Evolutionary conservation across 352 stramenopile genomes (phyloP).

Genomic region (Pythium sp.): DNA sequence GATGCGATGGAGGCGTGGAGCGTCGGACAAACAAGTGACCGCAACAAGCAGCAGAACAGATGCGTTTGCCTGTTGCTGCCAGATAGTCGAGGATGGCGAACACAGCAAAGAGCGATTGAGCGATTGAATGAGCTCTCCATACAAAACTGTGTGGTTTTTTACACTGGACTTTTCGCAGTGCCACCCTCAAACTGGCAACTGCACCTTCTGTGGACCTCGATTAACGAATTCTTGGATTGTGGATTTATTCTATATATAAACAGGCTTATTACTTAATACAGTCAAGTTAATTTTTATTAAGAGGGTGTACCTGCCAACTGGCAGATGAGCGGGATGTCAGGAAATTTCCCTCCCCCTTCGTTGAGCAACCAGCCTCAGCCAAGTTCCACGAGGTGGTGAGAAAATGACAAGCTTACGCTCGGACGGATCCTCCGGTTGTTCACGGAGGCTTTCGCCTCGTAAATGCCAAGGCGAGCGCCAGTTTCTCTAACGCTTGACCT

Average conservation of each 20-base stretch:
- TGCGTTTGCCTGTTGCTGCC: neutral
- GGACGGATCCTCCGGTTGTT: neutral
- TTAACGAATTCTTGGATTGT: neutral
- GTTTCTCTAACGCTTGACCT: neutral
- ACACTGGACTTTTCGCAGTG: neutral
- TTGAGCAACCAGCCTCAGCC: neutral
- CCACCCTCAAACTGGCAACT: neutral
- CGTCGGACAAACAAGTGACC: neutral
- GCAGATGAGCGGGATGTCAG: neutral
- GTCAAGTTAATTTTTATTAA: neutral
- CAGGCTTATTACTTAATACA: neutral
- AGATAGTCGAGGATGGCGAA: neutral
- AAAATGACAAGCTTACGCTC: conserved; percentile 3
- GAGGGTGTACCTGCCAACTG: neutral
- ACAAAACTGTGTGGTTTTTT: neutral
- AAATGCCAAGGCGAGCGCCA: neutral
- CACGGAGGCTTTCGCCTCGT: neutral
- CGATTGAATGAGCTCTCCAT: neutral
- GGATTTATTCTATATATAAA: neutral
- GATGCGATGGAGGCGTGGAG: conserved; percentile 4
- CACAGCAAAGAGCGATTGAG: neutral
- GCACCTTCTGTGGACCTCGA: neutral
- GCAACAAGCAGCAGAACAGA: neutral
- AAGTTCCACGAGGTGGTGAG: neutral
- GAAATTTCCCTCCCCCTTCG: neutral